These are phyloP conservation scores for Phlebiopsis gigantea DNA, from an alignment of 768 basidiomycete genomes.

Conservation along the genomic window DNA sequence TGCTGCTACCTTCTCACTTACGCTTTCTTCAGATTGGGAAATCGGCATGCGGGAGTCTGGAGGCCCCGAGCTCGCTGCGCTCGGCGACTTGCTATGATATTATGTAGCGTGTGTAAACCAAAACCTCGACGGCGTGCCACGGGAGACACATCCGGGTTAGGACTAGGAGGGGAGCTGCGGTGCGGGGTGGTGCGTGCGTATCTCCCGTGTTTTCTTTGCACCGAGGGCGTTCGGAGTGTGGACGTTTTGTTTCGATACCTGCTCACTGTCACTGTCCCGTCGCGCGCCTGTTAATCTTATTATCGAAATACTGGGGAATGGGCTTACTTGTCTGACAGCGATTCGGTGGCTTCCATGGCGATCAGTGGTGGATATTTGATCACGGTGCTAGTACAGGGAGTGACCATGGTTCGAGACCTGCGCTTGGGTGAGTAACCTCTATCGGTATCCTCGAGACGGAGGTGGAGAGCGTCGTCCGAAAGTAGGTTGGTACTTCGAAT, in stretches of 20 bases:
- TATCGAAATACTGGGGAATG: not conserved
- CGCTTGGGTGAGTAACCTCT: too few relatives aligned
- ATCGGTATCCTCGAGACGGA: too few relatives aligned
- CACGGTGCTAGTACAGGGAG: too few relatives aligned
- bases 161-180: not conserved
- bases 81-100: conserved; percentile 69
- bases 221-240: too few relatives aligned
- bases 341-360: too few relatives aligned
- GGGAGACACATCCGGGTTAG: not conserved
- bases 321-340: not conserved
- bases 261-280: not conserved
- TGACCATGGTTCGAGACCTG: too few relatives aligned
- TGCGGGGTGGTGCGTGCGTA: not conserved
- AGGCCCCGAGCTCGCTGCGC: conserved; percentile 76
- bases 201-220: too few relatives aligned
- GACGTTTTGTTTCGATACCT: too few relatives aligned
- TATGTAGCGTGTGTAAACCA: not conserved
- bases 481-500: too few relatives aligned
- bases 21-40: conserved; percentile 69
- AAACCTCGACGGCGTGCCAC: not conserved
- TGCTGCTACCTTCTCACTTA: not conserved
- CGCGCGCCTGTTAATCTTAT: not conserved
- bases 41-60: conserved; percentile 88
- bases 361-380: too few relatives aligned
- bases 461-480: too few relatives aligned